phyloP scores from a whole-genome alignment of 2,329 filamentous ascomycete genomes.

The Colletotrichum sp. region DNA sequence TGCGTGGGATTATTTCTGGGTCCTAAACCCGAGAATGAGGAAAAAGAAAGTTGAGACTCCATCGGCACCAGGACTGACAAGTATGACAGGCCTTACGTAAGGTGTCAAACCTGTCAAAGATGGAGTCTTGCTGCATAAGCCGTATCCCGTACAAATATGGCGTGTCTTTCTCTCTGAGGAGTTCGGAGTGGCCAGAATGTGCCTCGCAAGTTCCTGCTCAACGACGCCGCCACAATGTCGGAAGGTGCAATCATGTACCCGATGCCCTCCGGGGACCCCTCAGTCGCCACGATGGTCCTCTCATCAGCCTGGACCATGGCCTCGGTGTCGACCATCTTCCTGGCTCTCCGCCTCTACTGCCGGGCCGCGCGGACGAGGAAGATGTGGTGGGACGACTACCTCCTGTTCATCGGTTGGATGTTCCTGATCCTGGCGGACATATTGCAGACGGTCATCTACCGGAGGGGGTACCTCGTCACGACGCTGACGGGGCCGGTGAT shows the following conservation, averaged over 20 bases:
- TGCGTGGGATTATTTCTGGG: not conserved
- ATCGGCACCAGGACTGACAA: not conserved
- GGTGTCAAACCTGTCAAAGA: not conserved
- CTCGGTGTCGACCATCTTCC: slow-evolving; percentile 23
- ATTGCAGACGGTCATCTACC: not conserved
- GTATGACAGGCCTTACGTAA: not conserved
- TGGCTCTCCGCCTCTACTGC: slow-evolving; percentile 35
- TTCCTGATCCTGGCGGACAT: slow-evolving; percentile 23
- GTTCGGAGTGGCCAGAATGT: accelerated
- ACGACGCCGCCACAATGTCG: not conserved
- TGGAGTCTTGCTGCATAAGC: not conserved
- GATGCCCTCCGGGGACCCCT: not conserved
- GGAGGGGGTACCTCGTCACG: not conserved
- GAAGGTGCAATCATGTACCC: not conserved
- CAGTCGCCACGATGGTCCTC: not conserved
- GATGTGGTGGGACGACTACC: slow-evolving; percentile 42
- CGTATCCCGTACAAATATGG: not conserved
- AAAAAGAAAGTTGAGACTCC: not conserved
- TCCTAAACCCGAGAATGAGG: not conserved
- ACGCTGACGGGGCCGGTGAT: slow-evolving; percentile 50
- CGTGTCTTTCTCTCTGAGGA: not conserved
- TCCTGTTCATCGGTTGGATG: slow-evolving; percentile 38
- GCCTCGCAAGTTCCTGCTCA: not conserved
- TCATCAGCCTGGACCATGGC: slow-evolving; percentile 13
- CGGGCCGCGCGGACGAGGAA: slow-evolving; percentile 35